A percentile compares a stretch with the other conserved stretches of the same genome.
Evolutionary conservation across 225 moss, liverwort and hornwort genomes (phyloP).

Genomic region (Bryoerythrophyllum caledonicum): DNA sequence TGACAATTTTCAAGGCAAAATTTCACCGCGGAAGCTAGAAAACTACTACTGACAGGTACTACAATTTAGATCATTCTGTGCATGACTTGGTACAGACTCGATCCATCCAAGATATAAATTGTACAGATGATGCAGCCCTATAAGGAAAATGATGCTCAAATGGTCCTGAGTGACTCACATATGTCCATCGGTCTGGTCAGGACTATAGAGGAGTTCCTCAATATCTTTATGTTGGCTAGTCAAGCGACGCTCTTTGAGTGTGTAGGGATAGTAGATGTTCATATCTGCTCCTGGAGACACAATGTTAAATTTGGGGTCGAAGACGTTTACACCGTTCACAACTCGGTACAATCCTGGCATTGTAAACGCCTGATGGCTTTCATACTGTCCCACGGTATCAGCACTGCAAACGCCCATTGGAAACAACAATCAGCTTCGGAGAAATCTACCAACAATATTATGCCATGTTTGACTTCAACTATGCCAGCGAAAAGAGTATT

Average conservation of each 20-base stretch:
- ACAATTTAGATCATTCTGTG: not conserved
- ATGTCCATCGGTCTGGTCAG: constrained; percentile 77
- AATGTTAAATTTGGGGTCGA: constrained; percentile 94
- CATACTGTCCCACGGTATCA: constrained; percentile 82
- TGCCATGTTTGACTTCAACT: constrained; percentile 9
- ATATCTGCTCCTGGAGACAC: constrained; percentile 87
- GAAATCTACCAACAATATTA: not conserved
- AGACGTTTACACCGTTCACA: constrained; percentile 78
- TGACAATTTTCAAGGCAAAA: not conserved
- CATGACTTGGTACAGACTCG: not conserved
- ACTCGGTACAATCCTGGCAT: constrained; percentile 87
- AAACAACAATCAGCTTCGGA: constrained; percentile 10
- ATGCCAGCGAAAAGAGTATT: not conserved
- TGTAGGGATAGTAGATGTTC: constrained; percentile 73
- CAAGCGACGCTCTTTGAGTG: constrained; percentile 64
- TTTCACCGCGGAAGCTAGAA: not conserved
- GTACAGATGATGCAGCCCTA: not conserved
- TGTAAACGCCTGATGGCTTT: constrained; percentile 81
- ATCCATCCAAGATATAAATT: not conserved
- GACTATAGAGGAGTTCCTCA: constrained; percentile 64
- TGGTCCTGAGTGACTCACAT: constrained; percentile 44
- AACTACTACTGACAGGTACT: not conserved
- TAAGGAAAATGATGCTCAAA: not conserved
- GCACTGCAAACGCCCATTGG: constrained; percentile 43
- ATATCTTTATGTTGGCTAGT: constrained; percentile 62